Evolutionary conservation across 495 filamentous ascomycete species (phyloP).

Genomic region (Aspergillus carlsbadensis): DNA sequence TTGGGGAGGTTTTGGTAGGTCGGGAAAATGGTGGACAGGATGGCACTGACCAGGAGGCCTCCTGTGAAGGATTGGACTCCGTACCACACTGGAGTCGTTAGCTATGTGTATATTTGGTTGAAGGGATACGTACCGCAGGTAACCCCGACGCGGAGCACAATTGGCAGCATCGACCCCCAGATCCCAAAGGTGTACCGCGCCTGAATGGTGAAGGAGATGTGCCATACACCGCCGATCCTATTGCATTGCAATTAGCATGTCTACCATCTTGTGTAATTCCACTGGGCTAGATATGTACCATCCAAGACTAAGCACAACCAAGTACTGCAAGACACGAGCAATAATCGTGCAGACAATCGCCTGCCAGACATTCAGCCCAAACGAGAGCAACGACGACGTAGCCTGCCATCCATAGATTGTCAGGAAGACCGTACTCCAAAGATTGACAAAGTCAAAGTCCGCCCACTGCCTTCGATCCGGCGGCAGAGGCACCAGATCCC

Average conservation of each 20-base stretch:
- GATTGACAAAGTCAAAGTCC: background rate
- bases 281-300: no score
- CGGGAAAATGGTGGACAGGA: conserved; percentile 25
- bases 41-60: conserved; percentile 26
- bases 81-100: conserved; percentile 13
- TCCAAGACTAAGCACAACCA: no score
- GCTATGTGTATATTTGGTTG: no score
- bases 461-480: background rate
- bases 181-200: conserved; percentile 15
- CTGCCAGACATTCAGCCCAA: conserved; percentile 2
- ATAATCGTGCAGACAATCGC: conserved; percentile 1
- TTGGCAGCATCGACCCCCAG: conserved; percentile 13
- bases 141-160: background rate
- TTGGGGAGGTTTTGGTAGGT: conserved; percentile 25
- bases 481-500: conserved; percentile 13
- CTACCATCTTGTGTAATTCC: no score
- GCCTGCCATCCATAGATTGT: conserved; percentile 1
- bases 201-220: conserved; percentile 25
- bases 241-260: background rate
- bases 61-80: conserved; percentile 20
- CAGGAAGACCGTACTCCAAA: conserved; percentile 1
- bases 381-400: background rate
- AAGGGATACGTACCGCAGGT: no score
- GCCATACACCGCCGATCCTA: conserved; percentile 8
- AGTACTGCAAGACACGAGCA: background rate